Evolutionary conservation across 352 stramenopile genomes (phyloP), one percentile per base, ranked within the genome.

Genomic region (Pythium angustatum): DNA sequence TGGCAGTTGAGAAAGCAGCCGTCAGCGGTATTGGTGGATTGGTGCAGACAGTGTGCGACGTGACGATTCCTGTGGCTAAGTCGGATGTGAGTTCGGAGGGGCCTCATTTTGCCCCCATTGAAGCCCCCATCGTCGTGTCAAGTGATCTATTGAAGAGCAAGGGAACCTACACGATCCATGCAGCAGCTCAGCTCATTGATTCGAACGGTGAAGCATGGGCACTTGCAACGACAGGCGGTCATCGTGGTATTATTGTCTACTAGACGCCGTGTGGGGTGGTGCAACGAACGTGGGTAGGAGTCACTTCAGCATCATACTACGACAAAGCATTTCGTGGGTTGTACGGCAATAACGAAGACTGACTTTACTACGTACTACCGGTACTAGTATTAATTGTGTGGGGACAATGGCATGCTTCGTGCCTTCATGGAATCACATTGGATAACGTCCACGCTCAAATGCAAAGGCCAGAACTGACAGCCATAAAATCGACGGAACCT

Each of bases 221-320:
- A 14, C 47, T 82, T 9, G 74, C 69, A n/a, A 63, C 69, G 9
- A 79, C 76, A 2, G 73, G 76, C 7, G 75, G 73, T 63, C 72
- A 65, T 27, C 73, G 76, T 57, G 74, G 74, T 19, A 78, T 85
- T 47, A 85, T 85, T 44, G 73, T 85, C 53, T 85, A 85, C 65
- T 85, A 56, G 43, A n/a, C 34, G 11, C 8, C 3, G 19, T 41
- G 3, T n/a, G n/a, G n/a, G n/a, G n/a, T n/a, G n/a, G n/a, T n/a
- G n/a, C n/a, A n/a, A n/a, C n/a, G n/a, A n/a, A n/a, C n/a, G n/a
- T n/a, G n/a, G n/a, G n/a, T n/a, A n/a, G n/a, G n/a, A n/a, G n/a
- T n/a, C n/a, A n/a, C n/a, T n/a, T n/a, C n/a, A n/a, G n/a, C n/a
- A n/a, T n/a, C n/a, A n/a, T n/a, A n/a, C n/a, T n/a, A n/a, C n/a